Percentiles rank a stretch among this genome's conserved stretches.
Evolutionary conservation across 108 stramenopile species (phyloP).

Genomic region (Skeletonema potamos): DNA sequence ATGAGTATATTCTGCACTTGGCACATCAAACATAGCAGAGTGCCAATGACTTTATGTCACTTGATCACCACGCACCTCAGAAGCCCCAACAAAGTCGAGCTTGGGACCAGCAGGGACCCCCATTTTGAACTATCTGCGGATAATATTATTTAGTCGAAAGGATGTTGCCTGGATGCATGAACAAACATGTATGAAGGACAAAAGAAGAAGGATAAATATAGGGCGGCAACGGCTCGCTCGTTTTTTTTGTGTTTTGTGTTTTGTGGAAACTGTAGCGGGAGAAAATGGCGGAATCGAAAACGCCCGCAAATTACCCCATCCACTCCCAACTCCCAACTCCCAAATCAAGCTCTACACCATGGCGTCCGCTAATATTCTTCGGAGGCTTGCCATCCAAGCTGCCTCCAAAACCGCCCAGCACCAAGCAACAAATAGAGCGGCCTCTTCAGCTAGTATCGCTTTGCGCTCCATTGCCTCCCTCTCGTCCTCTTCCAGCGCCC

Average conservation of each 20-base stretch:
- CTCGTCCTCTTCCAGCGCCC: constrained; percentile 3
- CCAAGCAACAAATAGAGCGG: constrained; percentile 11
- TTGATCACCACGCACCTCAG: constrained; percentile 40
- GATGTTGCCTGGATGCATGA: too few species aligned
- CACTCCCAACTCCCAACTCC: not conserved
- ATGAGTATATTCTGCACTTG: not conserved
- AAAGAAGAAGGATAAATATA: too few species aligned
- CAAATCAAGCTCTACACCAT: constrained; percentile 8
- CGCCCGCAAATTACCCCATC: not conserved
- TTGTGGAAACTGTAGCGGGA: too few species aligned
- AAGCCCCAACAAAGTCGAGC: constrained; percentile 49
- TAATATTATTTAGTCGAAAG: too few species aligned
- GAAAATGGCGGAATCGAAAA: not conserved
- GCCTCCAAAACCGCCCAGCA: constrained; percentile 23
- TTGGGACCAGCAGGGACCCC: constrained; percentile 35
- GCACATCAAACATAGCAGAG: not conserved
- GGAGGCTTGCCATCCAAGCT: constrained; percentile 34
- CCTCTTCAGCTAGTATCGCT: constrained; percentile 12
- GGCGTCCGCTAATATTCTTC: constrained; percentile 32
- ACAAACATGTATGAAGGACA: too few species aligned
- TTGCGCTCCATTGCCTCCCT: constrained; percentile 14
- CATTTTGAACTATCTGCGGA: too few species aligned
- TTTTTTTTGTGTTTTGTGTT: too few species aligned
- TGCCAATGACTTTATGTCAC: not conserved
- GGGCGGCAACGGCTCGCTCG: too few species aligned